Percentiles rank a stretch among this genome's conserved stretches.
These are phyloP conservation scores for Coniochaeta ligniaria DNA, from an alignment of 2,329 filamentous ascomycete genomes.

Conservation along the genomic window DNA sequence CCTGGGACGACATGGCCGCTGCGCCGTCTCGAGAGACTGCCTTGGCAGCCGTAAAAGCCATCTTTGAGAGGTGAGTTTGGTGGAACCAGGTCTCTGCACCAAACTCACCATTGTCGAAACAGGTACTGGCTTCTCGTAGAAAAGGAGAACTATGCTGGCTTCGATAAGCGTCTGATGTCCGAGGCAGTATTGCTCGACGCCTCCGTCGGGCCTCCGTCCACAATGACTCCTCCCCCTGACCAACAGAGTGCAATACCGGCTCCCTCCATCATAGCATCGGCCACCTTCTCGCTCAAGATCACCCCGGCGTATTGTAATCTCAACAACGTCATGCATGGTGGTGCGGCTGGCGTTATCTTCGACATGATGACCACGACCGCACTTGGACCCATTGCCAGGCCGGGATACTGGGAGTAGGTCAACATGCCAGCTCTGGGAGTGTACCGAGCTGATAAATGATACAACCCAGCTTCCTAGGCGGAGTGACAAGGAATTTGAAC, in stretches of 20 bases:
- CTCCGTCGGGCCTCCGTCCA: conserved; percentile 10
- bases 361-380: conserved; percentile 46
- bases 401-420: conserved; percentile 39
- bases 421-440: neutral
- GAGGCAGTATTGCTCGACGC: conserved; percentile 19
- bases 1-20: neutral
- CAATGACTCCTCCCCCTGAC: neutral
- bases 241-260: neutral
- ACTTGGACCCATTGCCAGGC: conserved; percentile 36
- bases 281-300: conserved; percentile 35
- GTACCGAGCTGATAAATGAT: conserved; percentile 3
- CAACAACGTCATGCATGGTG: conserved; percentile 42
- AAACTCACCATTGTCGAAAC: neutral
- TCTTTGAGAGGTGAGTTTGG: conserved; percentile 7
- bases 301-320: conserved; percentile 36
- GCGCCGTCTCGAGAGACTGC: conserved; percentile 3
- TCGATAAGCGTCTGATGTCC: conserved; percentile 14
- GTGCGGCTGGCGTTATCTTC: conserved; percentile 44
- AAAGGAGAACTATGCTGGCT: conserved; percentile 8
- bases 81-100: neutral
- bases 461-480: conserved; percentile 32
- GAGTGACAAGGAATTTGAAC: conserved; percentile 40
- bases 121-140: conserved; percentile 12
- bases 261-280: conserved; percentile 18
- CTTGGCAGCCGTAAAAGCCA: conserved; percentile 6